Base-by-base conservation (phyloP, 2,329 filamentous ascomycete genomes). In the Claviceps spartinae region DNA sequence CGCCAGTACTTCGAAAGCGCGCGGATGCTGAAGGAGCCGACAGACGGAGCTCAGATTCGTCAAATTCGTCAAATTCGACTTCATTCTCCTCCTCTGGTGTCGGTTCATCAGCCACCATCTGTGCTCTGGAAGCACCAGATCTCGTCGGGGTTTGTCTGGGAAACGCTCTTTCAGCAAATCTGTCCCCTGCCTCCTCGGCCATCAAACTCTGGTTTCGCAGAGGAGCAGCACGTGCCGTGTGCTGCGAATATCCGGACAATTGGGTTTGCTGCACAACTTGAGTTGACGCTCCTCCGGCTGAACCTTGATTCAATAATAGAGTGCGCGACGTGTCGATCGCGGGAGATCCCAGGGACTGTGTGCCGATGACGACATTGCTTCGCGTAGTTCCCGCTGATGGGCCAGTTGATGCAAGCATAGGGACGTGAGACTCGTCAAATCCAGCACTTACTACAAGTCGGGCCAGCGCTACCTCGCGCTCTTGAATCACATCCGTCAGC, bases 261-360 rank as follows among this genome's bases (percentile, higher is more conserved):
- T 78, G 76, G 1, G 76, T 79, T 58, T 79, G 76, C 20, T 72
- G 68, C 20, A 79, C 69, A 18, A 78, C 67, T 54, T 80, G 72
- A 1, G 73, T 71, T 13, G 65, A 66, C 26, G 62, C 62, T 40
- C 67, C 63, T 1, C 63, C 59, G 16, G 59, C 58, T 13, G 62
- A 37, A 2, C 63, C 61, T 8, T 58, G 61, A n/a, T 69, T 66
- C 45, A 60, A 63, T 4, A 67, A 63, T 4, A 68, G 63, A 22
- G 59, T 61, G 4, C 62, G 59, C 9, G 65, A 63, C 63, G 67
- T 64, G 50, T 66, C 61, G 3, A 62, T 61, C n/a, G 55, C 56
- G 36, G 59, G 57, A n/a, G 56, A 57, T 36, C 61, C 62, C 2
- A 59, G 56, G 5, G 65, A 62, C 51, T 77, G 75, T 1, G 72